Base-by-base conservation (phyloP, 2,329 filamentous ascomycete species). In the Cylindrodendrum hubeiense region DNA sequence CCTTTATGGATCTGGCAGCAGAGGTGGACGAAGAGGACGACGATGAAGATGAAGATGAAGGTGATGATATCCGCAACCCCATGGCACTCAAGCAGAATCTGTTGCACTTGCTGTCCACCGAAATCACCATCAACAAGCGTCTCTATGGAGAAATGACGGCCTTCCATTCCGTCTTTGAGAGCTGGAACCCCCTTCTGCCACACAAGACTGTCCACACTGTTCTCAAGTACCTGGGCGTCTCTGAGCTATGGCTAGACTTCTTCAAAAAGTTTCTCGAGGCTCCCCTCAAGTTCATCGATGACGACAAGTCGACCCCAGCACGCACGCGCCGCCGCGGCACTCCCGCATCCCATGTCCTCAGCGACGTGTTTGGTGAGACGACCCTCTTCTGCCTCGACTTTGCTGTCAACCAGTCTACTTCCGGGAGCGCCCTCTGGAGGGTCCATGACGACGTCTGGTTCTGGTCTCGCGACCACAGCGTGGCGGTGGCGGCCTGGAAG, bases 361-460 rank as follows among this genome's bases (percentile, higher is more conserved):
- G 87, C 22, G 85, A 89, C 34, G 79, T 87, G 9, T 85, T 91
- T 58, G 86, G 88, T 0, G 90, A 92, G 73, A 78, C 82, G 0
- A 79, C 90, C 0, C 78, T 92, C 0, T 92, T 92, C 71, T 89
- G 87, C 64, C 84, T 92, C 69, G 90, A 92, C 71, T 89, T 88
- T 71, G 83, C 89, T 0, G 84, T 92, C 60, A 91, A 91, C 61
- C 84, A 87, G 63, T 77, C 80, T 2, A 88, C 89, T 0, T 71
- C 77, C 6, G 88, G 88, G 0, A 78, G 80, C 2, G 80, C 83
- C n/a, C 76, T 91, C 12, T 89, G 89, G 74, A 86, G 90, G 13
- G 80, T 91, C 39, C 85, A 90, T 55, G 90, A 91, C 67, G 89
- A 91, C 67, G 82, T 91, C 55, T 92, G 89, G 89, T 89, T 91